A percentile compares a stretch with the other conserved stretches of the same genome.
These are phyloP conservation scores for Cucurbita argyrosperma DNA, from an alignment of 306 rosid species.

Conservation along the genomic window DNA sequence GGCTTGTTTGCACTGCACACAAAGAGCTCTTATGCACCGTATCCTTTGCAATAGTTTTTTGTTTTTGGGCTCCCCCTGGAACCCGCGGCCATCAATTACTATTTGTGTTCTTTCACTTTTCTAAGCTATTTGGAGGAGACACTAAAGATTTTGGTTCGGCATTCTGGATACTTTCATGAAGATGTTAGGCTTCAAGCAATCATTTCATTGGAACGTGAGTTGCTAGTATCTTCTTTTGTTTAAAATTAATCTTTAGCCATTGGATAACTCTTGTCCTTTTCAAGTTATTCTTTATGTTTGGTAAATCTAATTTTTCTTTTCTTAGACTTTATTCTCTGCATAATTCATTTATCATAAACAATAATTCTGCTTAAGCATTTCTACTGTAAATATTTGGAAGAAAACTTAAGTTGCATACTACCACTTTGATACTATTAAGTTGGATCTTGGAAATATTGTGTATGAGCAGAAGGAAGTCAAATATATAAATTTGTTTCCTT, in stretches of 20 bases:
- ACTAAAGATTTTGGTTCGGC: slow-evolving; percentile 58
- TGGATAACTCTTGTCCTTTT: not conserved
- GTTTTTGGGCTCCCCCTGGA: not conserved
- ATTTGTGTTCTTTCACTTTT: slow-evolving; percentile 30
- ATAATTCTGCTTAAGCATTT: not conserved
- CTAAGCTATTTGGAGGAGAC: slow-evolving; percentile 93
- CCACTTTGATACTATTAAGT: too few species aligned
- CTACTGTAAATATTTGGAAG: too few species aligned
- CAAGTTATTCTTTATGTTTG: not conserved
- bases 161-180: slow-evolving; percentile 81
- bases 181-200: slow-evolving; percentile 98
- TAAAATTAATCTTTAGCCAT: not conserved
- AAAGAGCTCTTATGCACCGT: slow-evolving; percentile 72
- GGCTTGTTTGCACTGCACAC: slow-evolving; percentile 92
- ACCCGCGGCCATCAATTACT: not conserved
- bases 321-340: not conserved
- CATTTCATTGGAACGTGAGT: slow-evolving; percentile 72
- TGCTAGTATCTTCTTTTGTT: slow-evolving; percentile 2
- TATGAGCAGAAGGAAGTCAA: too few species aligned
- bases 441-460: too few species aligned
- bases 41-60: slow-evolving; percentile 31
- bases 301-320: not conserved
- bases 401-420: too few species aligned
- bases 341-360: not conserved
- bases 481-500: too few species aligned